phyloP scores from a whole-genome alignment of 306 rosid species.

The Inga leiocalycina region DNA sequence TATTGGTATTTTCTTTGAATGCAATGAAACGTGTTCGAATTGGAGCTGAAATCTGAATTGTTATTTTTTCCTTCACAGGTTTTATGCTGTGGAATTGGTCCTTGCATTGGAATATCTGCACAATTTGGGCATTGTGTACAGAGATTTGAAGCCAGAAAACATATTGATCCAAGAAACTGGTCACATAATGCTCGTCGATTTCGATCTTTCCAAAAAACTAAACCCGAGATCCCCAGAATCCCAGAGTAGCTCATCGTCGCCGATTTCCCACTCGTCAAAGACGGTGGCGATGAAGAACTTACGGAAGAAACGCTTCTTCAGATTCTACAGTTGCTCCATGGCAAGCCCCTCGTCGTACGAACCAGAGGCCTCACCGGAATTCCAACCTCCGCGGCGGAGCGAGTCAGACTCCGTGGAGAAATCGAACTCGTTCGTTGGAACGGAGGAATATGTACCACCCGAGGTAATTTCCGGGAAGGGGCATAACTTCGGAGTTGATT shows the following conservation, averaged over 20 bases:
- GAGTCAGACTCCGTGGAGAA: constrained; percentile 59
- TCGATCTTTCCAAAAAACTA: constrained; percentile 76
- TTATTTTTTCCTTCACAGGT: constrained; percentile 42
- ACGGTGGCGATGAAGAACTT: not conserved
- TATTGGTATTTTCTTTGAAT: not conserved
- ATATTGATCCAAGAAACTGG: constrained; percentile 83
- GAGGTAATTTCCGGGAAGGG: constrained; percentile 74
- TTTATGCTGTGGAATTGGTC: constrained; percentile 89
- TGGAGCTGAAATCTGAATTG: not conserved
- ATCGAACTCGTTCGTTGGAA: constrained; percentile 92
- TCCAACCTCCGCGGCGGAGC: not conserved
- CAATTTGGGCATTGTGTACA: constrained; percentile 70
- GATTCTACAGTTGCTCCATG: constrained; percentile 41
- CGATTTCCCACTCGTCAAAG: constrained; percentile 1
- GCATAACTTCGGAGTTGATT: constrained; percentile 80
- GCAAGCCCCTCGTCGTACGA: constrained; percentile 42
- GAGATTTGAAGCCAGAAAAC: constrained; percentile 95
- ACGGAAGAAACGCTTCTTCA: constrained; percentile 36
- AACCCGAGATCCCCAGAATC: constrained; percentile 45
- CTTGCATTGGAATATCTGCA: constrained; percentile 80
- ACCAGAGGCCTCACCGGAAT: not conserved
- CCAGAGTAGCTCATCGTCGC: constrained; percentile 35
- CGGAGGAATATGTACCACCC: constrained; percentile 96
- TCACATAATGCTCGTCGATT: constrained; percentile 93
- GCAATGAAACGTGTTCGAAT: not conserved